Percentiles rank a stretch among this genome's conserved stretches.
These are phyloP conservation scores for Calvatia gigantea DNA, from an alignment of 768 basidiomycete species.

Conservation along the genomic window DNA sequence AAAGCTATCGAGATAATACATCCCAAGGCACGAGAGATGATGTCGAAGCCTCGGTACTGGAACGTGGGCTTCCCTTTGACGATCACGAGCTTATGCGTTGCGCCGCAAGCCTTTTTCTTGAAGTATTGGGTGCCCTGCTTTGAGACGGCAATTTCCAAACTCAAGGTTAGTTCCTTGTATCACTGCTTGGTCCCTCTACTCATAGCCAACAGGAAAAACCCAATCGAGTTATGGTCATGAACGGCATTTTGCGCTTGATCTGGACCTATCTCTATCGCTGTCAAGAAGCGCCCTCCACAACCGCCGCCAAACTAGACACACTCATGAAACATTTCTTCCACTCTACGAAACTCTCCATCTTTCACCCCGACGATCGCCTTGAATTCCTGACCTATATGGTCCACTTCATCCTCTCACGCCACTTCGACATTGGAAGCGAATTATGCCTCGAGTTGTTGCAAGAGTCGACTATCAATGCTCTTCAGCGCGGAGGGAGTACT, in stretches of 20 bases:
- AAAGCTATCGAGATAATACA: constrained; percentile 85
- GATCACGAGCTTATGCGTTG: constrained; percentile 81
- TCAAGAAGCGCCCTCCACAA: constrained; percentile 77
- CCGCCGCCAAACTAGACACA: constrained; percentile 73
- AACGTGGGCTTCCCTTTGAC: constrained; percentile 79
- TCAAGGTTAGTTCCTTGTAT: constrained; percentile 56
- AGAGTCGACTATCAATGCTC: constrained; percentile 48
- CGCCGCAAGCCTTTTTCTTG: constrained; percentile 80
- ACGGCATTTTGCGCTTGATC: constrained; percentile 76
- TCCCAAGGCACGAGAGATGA: constrained; percentile 81
- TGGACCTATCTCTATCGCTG: constrained; percentile 98
- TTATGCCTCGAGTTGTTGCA: constrained; percentile 79
- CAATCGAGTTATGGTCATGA: constrained; percentile 66
- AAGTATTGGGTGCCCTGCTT: constrained; percentile 78
- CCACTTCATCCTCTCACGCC: constrained; percentile 80
- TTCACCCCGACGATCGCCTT: constrained; percentile 70
- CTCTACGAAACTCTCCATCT: constrained; percentile 52
- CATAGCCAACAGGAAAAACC: constrained; percentile 65
- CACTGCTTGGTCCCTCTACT: background rate
- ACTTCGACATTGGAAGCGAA: constrained; percentile 84
- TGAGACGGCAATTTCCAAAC: constrained; percentile 66
- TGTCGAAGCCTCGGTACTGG: constrained; percentile 89
- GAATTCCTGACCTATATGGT: constrained; percentile 75
- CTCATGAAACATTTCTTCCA: constrained; percentile 81
- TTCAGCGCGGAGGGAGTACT: constrained; percentile 37